Evolutionary conservation across 2,329 filamentous ascomycete species (phyloP), one percentile per base, ranked within the genome.

Genomic region (Calonectria pseudoturangicola): DNA sequence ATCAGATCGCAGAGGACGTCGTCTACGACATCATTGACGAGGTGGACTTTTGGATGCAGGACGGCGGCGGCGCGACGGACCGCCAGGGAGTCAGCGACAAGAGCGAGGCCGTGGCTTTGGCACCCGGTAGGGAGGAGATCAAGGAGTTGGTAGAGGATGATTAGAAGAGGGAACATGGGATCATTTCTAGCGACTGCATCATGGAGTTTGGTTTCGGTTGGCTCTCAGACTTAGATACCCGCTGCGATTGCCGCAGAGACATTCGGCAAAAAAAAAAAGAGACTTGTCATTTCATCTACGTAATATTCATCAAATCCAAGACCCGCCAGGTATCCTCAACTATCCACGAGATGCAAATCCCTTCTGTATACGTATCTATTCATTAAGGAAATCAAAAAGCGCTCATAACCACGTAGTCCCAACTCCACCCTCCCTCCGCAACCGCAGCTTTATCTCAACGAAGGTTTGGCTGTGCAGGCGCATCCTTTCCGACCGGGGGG

Each of bases 11-110:
- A 16, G 97, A 99, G 85, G 97, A 99, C 80, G 88, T 98, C 28
- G 90, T 98, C 36, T 98, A 95, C 82, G 97, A 99, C 83, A 90
- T 99, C 66, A 89, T 98, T 39, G 97, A 99, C 81, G 97, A 99
- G 85, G 94, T 98, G 62, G 95, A 98, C 85, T 97, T 94, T 85
- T 97, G 92, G 92, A 89, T 92, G 83, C 91, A 94, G 81, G 94
- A 95, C 75, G 89, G 89, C 28, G 87, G 87, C 10, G 86, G 86
- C 73, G 85, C 87, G 10, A 85, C 88, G 58, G 88, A 88, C 71
- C 84, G 85, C 54, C 85, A 85, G 12, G 87, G 81, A 15, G 84
- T 84, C 16, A 87, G 85, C 60, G 85, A 84, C 39, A 88, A 87
- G 80, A 85, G 84, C 66, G 83, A 86, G 43, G 85, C 84, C 21